Evolutionary conservation across 106 monocot species (phyloP).

Genomic region (Allium sativum): DNA sequence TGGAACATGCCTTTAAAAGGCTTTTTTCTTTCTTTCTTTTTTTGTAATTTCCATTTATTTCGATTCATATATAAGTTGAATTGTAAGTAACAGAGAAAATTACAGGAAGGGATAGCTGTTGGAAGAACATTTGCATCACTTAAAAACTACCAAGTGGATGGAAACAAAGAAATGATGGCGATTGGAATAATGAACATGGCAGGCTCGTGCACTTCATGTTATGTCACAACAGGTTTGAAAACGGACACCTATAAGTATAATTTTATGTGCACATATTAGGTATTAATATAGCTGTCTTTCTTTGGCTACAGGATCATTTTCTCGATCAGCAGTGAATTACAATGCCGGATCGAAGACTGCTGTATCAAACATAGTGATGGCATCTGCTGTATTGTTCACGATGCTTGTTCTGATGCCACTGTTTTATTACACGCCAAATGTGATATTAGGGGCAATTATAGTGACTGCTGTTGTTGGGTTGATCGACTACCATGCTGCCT

Average conservation of each 20-base stretch:
- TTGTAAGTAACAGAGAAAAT: not conserved
- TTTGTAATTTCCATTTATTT: too few relatives aligned
- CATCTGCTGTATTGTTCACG: constrained; percentile 26
- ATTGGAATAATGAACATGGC: constrained; percentile 93
- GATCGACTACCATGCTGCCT: constrained; percentile 16
- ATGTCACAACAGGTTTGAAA: constrained; percentile 68
- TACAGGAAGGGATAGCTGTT: constrained; percentile 91
- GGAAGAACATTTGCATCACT: constrained; percentile 91
- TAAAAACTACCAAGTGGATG: constrained; percentile 84
- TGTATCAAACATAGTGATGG: constrained; percentile 44
- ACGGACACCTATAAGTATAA: too few relatives aligned
- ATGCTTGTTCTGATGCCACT: constrained; percentile 39
- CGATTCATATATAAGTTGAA: too few relatives aligned
- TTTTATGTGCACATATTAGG: too few relatives aligned
- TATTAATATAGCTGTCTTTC: too few relatives aligned
- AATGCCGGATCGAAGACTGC: constrained; percentile 35
- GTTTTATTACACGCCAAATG: constrained; percentile 37
- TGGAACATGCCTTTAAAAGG: too few relatives aligned
- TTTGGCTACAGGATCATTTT: constrained; percentile 30
- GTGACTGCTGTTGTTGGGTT: constrained; percentile 39
- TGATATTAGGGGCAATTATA: constrained; percentile 35
- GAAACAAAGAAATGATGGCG: constrained; percentile 97
- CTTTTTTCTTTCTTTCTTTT: too few relatives aligned
- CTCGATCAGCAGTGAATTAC: constrained; percentile 38
- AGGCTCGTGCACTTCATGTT: constrained; percentile 88